Conservation (phyloP, 306 rosid genomes). For the Vigna mungo region DNA sequence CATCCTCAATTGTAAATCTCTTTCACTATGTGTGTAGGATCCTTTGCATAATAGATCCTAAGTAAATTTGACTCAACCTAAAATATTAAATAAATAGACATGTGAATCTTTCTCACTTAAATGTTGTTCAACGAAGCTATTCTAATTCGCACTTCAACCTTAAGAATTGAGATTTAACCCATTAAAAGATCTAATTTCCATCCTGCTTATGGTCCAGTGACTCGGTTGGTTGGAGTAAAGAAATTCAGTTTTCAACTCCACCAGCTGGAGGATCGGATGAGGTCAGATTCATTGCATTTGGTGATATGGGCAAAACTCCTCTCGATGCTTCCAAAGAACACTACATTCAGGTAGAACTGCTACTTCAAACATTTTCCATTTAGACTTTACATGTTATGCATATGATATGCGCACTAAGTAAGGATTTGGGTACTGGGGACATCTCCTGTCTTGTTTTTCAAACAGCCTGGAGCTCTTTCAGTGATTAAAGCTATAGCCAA, state of each 20-base stretch:
- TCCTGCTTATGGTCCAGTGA: constrained; percentile 51
- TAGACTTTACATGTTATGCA: constrained; percentile 22
- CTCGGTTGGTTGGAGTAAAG: constrained; percentile 78
- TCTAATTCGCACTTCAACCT: constrained; percentile 2
- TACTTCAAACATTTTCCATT: not conserved
- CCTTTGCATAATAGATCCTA: no score
- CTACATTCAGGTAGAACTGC: constrained; percentile 77
- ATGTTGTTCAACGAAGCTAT: no score
- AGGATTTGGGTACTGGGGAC: not conserved
- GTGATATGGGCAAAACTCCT: constrained; percentile 97
- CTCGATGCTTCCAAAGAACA: constrained; percentile 77
- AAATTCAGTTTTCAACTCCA: constrained; percentile 68
- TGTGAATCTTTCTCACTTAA: no score
- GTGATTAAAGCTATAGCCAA: constrained; percentile 61
- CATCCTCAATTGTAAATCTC: not conserved
- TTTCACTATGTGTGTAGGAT: no score
- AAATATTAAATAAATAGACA: no score
- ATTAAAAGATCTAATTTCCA: not conserved
- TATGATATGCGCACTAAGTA: not conserved
- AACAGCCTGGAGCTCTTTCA: constrained; percentile 88
- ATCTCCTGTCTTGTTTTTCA: not conserved
- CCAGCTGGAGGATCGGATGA: constrained; percentile 82
- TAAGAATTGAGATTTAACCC: not conserved
- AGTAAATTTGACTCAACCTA: no score
- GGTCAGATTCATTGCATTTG: constrained; percentile 70